A percentile compares a stretch with the other conserved stretches of the same genome.
Conservation (phyloP, 1,139 yeast genomes). For the Saccharomyces hybrid region DNA sequence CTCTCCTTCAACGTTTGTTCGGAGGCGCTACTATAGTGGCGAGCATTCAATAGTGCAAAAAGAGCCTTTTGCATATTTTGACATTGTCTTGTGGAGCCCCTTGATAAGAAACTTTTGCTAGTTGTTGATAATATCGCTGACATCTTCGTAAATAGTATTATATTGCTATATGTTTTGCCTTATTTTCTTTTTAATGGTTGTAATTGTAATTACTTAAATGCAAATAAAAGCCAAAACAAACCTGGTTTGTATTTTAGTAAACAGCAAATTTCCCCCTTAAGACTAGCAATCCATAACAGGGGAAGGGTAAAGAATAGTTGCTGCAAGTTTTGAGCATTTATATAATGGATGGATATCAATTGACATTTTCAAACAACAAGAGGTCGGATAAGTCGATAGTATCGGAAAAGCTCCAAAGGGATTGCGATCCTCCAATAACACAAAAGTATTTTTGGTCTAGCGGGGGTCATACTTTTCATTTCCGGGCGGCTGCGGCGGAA, state of each 20-base stretch:
- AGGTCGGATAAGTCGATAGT: neutral
- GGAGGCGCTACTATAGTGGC: neutral
- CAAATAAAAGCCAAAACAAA: neutral
- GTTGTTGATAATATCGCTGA: neutral
- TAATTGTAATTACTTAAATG: neutral
- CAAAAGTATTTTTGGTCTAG: neutral
- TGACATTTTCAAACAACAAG: neutral
- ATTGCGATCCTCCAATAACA: neutral
- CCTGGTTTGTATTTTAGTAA: neutral
- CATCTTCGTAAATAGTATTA: neutral
- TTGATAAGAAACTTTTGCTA: neutral
- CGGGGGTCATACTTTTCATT: neutral
- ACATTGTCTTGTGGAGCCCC: neutral
- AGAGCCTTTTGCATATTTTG: neutral
- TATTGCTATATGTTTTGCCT: neutral
- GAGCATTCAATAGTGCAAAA: neutral
- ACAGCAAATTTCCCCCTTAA: neutral
- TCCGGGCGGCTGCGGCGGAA: constrained; percentile 1
- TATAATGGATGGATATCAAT: neutral
- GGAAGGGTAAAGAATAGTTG: neutral
- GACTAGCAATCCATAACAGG: neutral
- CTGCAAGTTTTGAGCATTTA: neutral
- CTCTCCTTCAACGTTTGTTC: constrained; percentile 76
- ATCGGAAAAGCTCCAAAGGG: neutral
- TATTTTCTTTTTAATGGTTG: neutral